These are phyloP conservation scores for Camelina laxa DNA, from an alignment of 345 rosid species.

Conservation along the genomic window DNA sequence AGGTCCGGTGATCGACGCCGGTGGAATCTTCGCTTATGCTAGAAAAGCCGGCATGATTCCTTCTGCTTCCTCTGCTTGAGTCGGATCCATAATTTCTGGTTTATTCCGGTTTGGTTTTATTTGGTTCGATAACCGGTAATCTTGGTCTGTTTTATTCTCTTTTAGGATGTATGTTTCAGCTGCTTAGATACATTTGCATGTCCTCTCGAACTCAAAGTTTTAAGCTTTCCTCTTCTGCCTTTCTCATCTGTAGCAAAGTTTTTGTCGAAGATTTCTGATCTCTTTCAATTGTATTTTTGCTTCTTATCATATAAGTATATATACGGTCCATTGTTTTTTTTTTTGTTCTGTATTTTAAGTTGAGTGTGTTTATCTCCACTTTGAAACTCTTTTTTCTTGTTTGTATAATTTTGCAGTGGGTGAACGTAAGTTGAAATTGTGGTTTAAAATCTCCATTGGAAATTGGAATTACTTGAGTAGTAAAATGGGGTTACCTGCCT, in stretches of 20 bases:
- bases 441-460: neutral
- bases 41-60: conserved; percentile 80
- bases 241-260: neutral
- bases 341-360: neutral
- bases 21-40: conserved; percentile 80
- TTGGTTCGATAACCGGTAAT: neutral
- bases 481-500: neutral
- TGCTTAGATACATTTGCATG: neutral
- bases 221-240: neutral
- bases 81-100: neutral
- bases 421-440: neutral
- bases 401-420: neutral
- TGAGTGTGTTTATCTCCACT: neutral
- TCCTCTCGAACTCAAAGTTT: neutral
- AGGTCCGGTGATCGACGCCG: conserved; percentile 78
- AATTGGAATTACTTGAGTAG: neutral
- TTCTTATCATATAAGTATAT: neutral
- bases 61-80: conserved; percentile 39
- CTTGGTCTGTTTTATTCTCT: neutral
- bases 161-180: neutral
- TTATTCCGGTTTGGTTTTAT: neutral
- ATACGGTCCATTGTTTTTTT: too few species aligned
- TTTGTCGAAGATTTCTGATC: neutral
- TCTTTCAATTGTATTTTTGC: neutral
- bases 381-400: neutral